Evolutionary conservation across 2,329 filamentous ascomycete species (phyloP), one percentile per base, ranked within the genome.

Genomic region (Colletotrichum simmondsii): DNA sequence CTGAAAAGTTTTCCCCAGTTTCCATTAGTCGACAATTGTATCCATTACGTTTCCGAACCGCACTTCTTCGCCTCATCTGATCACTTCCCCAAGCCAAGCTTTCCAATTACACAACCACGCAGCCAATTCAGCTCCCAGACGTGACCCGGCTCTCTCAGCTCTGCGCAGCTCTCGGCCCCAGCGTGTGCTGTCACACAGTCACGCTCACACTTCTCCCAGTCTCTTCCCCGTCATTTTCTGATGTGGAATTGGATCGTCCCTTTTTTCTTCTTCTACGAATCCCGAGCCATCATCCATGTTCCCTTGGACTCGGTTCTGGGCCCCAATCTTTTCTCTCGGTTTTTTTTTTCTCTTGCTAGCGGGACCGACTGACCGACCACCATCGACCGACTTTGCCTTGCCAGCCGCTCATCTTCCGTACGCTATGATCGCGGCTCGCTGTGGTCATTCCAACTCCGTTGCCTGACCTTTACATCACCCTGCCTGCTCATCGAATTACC

Each of bases 1-100:
- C 16, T 46, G 57, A 71, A 73, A 67, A 67, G 57, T 67, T 73
- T 73, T 73, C 53, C 53, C 52, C 65, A 52, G 53, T 74, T 73
- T 74, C 71, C 24, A 70, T 74, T 73, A 73, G 71, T 73, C 71
- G 61, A 53, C 61, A 32, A 11, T 46, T 63, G 71, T 76, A 77
- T 75, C 75, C 68, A 75, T 80, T 80, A 80, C 78, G 76, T 78
- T 80, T 78, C 70, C 68, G 65, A 75, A 73, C 61, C 74, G 61
- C 64, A 60, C 53, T 53, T 60, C 65, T 53, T 72, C 73, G 71
- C 73, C 71, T 71, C 73, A 74, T 71, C 63, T 65, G 66, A 75
- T 69, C 67, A 65, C 67, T 49, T 68, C 32, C 46, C 24, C 46
- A 64, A 62, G 57, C 64, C 60, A 73, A 59, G 57, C 61, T 63